Evolutionary conservation across 2,329 filamentous ascomycete species (phyloP).

Genomic region (Colletotrichum gigasporum): DNA sequence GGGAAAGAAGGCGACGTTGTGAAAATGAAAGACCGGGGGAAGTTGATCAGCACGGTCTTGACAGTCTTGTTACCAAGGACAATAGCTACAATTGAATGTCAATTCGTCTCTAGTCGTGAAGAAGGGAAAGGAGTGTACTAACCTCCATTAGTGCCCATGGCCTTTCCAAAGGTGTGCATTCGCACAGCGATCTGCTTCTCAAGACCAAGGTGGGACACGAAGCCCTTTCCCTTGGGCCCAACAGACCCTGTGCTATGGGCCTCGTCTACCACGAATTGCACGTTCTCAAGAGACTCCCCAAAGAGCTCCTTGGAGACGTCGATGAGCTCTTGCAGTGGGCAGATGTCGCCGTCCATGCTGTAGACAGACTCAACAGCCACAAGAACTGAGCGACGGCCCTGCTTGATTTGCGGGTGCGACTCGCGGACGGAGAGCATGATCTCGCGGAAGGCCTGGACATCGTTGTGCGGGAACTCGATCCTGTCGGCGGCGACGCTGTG

Average conservation of each 20-base stretch:
- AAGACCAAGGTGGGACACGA: conserved; percentile 59
- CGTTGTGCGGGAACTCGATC: conserved; percentile 58
- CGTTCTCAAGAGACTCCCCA: conserved; percentile 46
- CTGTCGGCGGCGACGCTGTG: conserved; percentile 58
- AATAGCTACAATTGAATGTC: conserved; percentile 18
- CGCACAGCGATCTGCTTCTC: conserved; percentile 58
- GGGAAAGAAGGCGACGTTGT: conserved; percentile 35
- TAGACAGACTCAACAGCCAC: conserved; percentile 54
- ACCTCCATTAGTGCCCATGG: conserved; percentile 49
- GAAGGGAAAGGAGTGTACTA: background rate
- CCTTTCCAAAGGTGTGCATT: conserved; percentile 64
- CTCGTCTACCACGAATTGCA: conserved; percentile 64
- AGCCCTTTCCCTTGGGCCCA: conserved; percentile 56
- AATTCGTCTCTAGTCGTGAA: no score
- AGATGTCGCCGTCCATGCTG: conserved; percentile 58
- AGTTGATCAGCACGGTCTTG: conserved; percentile 34
- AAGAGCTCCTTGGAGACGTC: conserved; percentile 45
- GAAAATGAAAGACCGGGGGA: conserved; percentile 33
- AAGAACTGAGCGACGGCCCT: conserved; percentile 45
- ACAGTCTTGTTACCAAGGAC: conserved; percentile 34
- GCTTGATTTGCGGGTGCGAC: conserved; percentile 39
- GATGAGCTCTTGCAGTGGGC: conserved; percentile 48
- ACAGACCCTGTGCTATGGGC: conserved; percentile 63
- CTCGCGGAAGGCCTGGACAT: conserved; percentile 41
- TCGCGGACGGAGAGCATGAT: conserved; percentile 43